phyloP scores from a whole-genome alignment of 805 yeast species.

The Clavispora fructus region DNA sequence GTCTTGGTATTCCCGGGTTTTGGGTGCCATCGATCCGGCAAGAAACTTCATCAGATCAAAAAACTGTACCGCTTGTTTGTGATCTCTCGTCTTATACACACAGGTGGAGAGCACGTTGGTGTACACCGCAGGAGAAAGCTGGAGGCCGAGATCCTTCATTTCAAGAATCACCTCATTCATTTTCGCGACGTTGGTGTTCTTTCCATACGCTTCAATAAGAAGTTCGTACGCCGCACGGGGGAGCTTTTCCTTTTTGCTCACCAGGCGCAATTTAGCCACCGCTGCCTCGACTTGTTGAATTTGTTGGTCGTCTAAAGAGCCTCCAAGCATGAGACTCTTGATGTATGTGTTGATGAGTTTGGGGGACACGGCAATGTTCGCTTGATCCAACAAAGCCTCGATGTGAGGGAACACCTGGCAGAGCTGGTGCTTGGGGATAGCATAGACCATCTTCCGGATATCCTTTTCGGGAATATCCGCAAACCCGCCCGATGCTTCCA shows the following conservation, averaged over 20 bases:
- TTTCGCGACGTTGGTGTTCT: constrained; percentile 29
- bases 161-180: constrained; percentile 34
- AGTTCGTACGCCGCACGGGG: constrained; percentile 39
- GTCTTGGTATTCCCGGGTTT: constrained; percentile 59
- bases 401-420: constrained; percentile 22
- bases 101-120: constrained; percentile 59
- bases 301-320: constrained; percentile 15
- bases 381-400: constrained; percentile 27
- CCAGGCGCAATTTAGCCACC: constrained; percentile 20
- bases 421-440: constrained; percentile 38
- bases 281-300: constrained; percentile 28
- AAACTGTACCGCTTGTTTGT: constrained; percentile 58
- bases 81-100: constrained; percentile 45
- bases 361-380: constrained; percentile 24
- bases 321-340: constrained; percentile 25
- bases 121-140: constrained; percentile 44
- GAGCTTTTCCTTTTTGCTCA: constrained; percentile 20
- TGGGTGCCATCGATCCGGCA: constrained; percentile 63
- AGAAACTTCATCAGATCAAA: constrained; percentile 85
- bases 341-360: constrained; percentile 35
- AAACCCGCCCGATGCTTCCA: constrained; percentile 33
- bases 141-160: constrained; percentile 33
- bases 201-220: constrained; percentile 43
- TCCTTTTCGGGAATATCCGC: constrained; percentile 26
- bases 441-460: constrained; percentile 29